Percentiles rank a stretch among this genome's conserved stretches.
Conservation (phyloP, 1,284 basidiomycete genomes). For the Cryptococcus floricola region DNA sequence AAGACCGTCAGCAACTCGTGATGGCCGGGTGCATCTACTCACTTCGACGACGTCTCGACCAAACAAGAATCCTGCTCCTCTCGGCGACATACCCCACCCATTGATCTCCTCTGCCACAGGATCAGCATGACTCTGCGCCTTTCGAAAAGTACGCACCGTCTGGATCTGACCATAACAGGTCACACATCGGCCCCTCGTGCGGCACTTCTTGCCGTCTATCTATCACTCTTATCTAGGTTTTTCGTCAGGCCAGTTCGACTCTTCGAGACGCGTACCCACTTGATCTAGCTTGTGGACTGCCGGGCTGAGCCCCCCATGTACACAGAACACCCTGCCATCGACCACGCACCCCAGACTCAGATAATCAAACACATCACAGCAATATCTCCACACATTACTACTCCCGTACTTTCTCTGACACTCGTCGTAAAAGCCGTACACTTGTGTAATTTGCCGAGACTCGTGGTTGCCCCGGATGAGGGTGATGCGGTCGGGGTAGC, state of each 20-base stretch:
- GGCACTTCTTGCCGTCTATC: conserved; percentile 98
- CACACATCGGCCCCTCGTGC: conserved; percentile 99
- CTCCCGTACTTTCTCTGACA: conserved; percentile 95
- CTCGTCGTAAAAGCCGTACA: conserved; percentile 99
- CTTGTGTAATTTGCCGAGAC: conserved; percentile 97
- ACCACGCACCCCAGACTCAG: conserved; percentile 90
- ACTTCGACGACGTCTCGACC: conserved; percentile 82
- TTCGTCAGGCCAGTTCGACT: conserved; percentile 12
- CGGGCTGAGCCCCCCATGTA: conserved; percentile 90
- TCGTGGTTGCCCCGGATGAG: conserved; percentile 98
- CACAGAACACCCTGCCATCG: conserved; percentile 87
- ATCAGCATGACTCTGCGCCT: background rate
- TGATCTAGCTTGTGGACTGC: conserved; percentile 79
- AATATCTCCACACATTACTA: conserved; percentile 95
- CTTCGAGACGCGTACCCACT: conserved; percentile 53
- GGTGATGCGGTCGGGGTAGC: conserved; percentile 95
- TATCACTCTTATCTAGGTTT: conserved; percentile 78
- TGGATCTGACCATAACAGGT: conserved; percentile 97
- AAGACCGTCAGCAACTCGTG: background rate
- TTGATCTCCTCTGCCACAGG: conserved; percentile 61
- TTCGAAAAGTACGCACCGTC: conserved; percentile 62
- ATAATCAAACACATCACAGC: conserved; percentile 98
- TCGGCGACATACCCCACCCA: conserved; percentile 94
- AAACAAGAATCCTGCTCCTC: conserved; percentile 93
- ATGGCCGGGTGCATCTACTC: background rate